Conservation (phyloP, 2,329 filamentous ascomycete species). For the Phoma sp. region DNA sequence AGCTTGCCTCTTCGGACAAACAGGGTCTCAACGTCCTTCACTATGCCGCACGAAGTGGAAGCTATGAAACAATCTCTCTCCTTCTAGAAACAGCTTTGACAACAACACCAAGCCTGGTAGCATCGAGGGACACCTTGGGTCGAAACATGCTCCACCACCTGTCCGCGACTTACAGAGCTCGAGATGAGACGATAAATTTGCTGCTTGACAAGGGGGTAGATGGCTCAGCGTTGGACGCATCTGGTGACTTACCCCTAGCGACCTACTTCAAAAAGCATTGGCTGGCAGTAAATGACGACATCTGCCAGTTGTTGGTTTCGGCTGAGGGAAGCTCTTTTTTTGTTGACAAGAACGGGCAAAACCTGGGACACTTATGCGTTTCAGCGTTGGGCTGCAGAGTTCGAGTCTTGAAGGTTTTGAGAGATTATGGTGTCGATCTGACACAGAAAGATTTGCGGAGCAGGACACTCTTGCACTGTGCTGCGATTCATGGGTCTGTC, state of each 20-base stretch:
- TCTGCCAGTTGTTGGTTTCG: not conserved
- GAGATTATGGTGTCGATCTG: constrained; percentile 12
- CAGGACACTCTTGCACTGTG: constrained; percentile 14
- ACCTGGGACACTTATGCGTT: constrained; percentile 14
- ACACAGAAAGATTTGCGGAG: constrained; percentile 13
- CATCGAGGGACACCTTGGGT: not conserved
- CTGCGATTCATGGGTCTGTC: constrained; percentile 9
- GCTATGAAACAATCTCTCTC: constrained; percentile 7
- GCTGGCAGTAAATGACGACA: not conserved
- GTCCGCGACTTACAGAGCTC: not conserved
- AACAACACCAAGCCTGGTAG: not conserved
- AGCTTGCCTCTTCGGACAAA: constrained; percentile 4
- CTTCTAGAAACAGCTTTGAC: constrained; percentile 2
- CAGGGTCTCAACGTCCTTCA: constrained; percentile 20
- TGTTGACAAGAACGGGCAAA: constrained; percentile 12
- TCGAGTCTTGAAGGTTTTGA: constrained; percentile 6
- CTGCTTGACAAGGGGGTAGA: constrained; percentile 13
- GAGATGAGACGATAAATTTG: constrained; percentile 12
- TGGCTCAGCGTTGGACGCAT: constrained; percentile 13
- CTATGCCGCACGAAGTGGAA: constrained; percentile 14
- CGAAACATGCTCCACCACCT: not conserved
- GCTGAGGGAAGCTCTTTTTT: constrained; percentile 15
- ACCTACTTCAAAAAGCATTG: constrained; percentile 1
- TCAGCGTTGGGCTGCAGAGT: not conserved
- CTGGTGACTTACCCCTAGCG: constrained; percentile 7